A percentile compares a stretch with the other conserved stretches of the same genome.
phyloP scores from a whole-genome alignment of 192 early-diverging fungal genomes.

The Podila horticola region DNA sequence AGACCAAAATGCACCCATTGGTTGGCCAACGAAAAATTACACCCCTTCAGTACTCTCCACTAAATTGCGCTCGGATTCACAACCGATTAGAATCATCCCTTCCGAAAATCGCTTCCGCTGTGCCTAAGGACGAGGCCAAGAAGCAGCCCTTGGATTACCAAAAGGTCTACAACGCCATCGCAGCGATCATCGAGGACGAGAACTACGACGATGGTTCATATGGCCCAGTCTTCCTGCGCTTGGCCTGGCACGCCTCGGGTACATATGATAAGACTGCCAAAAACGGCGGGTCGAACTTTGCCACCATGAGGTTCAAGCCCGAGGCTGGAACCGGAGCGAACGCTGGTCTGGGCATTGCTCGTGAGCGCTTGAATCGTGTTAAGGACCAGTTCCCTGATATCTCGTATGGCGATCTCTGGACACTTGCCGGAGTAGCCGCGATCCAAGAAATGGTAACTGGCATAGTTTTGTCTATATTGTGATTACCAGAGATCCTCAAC shows the following conservation, averaged over 20 bases:
- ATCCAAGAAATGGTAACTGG: conserved; percentile 71
- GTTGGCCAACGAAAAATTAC: too few species aligned
- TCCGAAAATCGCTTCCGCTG: conserved; percentile 12
- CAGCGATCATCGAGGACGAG: conserved; percentile 76
- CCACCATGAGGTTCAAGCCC: conserved; percentile 78
- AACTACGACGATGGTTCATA: conserved; percentile 84
- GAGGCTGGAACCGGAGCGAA: conserved; percentile 80
- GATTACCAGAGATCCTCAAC: background rate
- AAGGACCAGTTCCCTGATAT: conserved; percentile 83
- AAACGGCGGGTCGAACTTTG: conserved; percentile 80
- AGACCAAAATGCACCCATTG: too few species aligned
- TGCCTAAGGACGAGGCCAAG: conserved; percentile 9
- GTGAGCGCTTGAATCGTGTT: conserved; percentile 74
- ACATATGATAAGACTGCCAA: conserved; percentile 73
- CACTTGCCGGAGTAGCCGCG: conserved; percentile 78
- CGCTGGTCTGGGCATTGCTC: conserved; percentile 76
- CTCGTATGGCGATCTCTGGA: conserved; percentile 87
- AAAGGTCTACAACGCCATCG: conserved; percentile 80
- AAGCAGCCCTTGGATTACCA: conserved; percentile 74
- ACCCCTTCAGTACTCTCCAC: background rate
- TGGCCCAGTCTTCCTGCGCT: conserved; percentile 81
- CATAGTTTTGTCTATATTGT: too few species aligned
- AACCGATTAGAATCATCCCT: conserved; percentile 19
- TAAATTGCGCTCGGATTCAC: background rate
- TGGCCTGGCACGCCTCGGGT: conserved; percentile 88